Evolutionary conservation across 768 basidiomycete genomes (phyloP), one percentile per base, ranked within the genome.

Genomic region (Pleurotus pulmonarius): DNA sequence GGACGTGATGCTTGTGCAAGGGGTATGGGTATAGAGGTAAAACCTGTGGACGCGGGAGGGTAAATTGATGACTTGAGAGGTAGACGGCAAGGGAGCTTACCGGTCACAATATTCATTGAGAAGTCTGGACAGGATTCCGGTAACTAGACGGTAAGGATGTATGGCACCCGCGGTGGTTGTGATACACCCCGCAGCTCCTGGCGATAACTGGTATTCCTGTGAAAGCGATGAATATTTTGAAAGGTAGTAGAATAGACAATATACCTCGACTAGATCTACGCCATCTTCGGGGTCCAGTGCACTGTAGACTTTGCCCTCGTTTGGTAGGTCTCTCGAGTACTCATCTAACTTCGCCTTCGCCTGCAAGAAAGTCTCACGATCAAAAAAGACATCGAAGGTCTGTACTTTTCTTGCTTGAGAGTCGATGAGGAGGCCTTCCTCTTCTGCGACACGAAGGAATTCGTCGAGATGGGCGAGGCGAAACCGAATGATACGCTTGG

Each of bases 141-240:
- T 87, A 11, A 89, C 81, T 26, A 87, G 74, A 16, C 85, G 82
- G 65, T 90, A 90, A 0, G 88, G 85, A 57, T 90, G 86, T 25
- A 86, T 68, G 0, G 88, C 83, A 1, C 85, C 87, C 1, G 82
- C 88, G 0, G 67, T 67, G 22, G 78, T 81, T 11, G 72, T 65
- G 43, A 89, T 74, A 56, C 78, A 80, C 0, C 86, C 88, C 1
- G 73, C 65, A 2, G 73, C 74, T 0, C 71, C 62, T 3, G 69
- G 64, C 0, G 81, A 74, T 4, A 89, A 67, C 61, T 78, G 75
- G 25, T 81, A 75, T 56, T 68, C 72, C 87, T 89, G n/a, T n/a
- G n/a, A n/a, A n/a, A n/a, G n/a, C n/a, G n/a, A n/a, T n/a, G n/a
- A n/a, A n/a, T n/a, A n/a, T n/a, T n/a, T n/a, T n/a, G n/a, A n/a